Conservation (phyloP, 768 basidiomycete genomes). For the Pleurotus djamor region DNA sequence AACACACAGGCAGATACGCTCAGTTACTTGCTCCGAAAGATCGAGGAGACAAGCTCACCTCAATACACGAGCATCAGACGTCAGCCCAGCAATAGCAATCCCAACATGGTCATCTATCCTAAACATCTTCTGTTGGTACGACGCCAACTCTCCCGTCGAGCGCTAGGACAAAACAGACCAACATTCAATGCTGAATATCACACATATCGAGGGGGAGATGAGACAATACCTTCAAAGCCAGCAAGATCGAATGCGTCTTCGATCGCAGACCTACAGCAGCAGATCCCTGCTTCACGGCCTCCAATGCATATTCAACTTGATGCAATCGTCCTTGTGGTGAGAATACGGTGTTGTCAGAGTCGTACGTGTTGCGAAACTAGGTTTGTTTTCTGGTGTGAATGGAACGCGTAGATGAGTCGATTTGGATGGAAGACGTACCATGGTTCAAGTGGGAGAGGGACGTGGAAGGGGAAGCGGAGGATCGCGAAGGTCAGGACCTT, state of each 20-base stretch:
- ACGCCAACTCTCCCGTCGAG: constrained; percentile 96
- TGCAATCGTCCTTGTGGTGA: constrained; percentile 96
- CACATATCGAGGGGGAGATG: background rate
- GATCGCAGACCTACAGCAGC: constrained; percentile 97
- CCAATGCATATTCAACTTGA: constrained; percentile 97
- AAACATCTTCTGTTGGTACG: constrained; percentile 99
- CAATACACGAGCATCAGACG: constrained; percentile 95
- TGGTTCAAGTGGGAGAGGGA: too few relatives aligned
- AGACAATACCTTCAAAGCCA: constrained; percentile 82
- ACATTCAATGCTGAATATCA: background rate
- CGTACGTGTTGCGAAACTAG: constrained; percentile 97
- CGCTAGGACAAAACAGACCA: constrained; percentile 48
- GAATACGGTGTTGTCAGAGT: constrained; percentile 98
- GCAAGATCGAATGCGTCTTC: constrained; percentile 89
- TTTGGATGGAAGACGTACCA: constrained; percentile 25
- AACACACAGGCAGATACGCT: constrained; percentile 3
- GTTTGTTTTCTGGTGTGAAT: constrained; percentile 5
- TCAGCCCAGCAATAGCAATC: constrained; percentile 99
- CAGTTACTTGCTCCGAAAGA: too few relatives aligned
- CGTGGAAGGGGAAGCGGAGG: background rate
- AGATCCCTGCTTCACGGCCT: constrained; percentile 99
- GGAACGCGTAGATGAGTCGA: constrained; percentile 9
- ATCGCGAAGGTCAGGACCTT: background rate
- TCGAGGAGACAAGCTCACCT: constrained; percentile 51
- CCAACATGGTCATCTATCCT: constrained; percentile 99